phyloP scores from a whole-genome alignment of 2,329 filamentous ascomycete genomes.

The Madurella fahalii region DNA sequence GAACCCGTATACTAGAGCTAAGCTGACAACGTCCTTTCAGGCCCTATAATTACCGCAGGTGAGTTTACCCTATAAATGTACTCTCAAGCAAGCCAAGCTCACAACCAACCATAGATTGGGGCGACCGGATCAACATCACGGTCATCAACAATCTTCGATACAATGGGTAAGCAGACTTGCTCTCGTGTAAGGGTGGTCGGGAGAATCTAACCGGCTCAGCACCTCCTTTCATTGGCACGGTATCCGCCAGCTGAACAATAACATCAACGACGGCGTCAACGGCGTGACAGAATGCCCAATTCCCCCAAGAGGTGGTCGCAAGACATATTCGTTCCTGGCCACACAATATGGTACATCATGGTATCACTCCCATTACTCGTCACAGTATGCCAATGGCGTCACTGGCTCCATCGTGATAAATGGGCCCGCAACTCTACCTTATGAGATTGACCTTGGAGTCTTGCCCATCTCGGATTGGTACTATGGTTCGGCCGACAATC shows the following conservation, averaged over 20 bases:
- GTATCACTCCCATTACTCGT: conserved; percentile 34
- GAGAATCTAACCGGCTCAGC: not conserved
- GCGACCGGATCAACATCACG: too few relatives aligned
- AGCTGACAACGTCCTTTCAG: too few relatives aligned
- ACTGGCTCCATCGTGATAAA: conserved; percentile 16
- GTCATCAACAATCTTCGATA: too few relatives aligned
- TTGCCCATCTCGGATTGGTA: conserved; percentile 10
- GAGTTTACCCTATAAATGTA: too few relatives aligned
- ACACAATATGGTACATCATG: conserved; percentile 32
- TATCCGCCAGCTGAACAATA: conserved; percentile 3
- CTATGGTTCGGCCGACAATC: conserved; percentile 2
- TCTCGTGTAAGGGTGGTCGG: too few relatives aligned
- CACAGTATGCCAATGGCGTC: conserved; percentile 25
- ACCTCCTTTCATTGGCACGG: conserved; percentile 15
- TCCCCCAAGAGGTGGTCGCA: conserved; percentile 37
- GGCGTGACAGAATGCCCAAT: conserved; percentile 40
- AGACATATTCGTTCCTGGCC: conserved; percentile 31
- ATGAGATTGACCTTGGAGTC: conserved; percentile 15
- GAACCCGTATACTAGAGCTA: too few relatives aligned
- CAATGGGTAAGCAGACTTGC: too few relatives aligned
- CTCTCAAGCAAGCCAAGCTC: too few relatives aligned
- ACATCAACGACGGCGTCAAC: conserved; percentile 8
- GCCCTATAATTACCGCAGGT: too few relatives aligned
- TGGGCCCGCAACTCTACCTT: conserved; percentile 10
- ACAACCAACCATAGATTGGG: too few relatives aligned